Evolutionary conservation across 1,284 basidiomycete species (phyloP).

Genomic region (Apiotrichum sp.): DNA sequence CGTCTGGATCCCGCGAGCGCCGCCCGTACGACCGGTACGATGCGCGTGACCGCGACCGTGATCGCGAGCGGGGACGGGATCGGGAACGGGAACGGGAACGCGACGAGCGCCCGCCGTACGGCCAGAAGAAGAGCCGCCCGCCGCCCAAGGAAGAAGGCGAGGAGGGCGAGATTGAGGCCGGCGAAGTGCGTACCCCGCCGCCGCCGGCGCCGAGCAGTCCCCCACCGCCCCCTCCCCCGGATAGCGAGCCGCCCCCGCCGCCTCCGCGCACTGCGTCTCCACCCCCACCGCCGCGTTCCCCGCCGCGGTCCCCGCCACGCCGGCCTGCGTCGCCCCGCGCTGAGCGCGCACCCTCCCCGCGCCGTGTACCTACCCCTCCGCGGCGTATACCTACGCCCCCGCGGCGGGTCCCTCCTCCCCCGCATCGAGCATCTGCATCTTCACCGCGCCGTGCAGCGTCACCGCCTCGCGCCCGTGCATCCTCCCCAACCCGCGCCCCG

Average conservation of each 20-base stretch:
- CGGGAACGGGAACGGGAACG: conserved; percentile 1
- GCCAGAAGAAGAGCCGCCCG: not conserved
- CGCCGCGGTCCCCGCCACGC: conserved; percentile 44
- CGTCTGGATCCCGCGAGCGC: too few species aligned
- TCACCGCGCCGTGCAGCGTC: too few species aligned
- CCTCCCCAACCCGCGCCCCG: too few species aligned
- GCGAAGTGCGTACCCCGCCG: not conserved
- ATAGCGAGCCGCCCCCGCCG: not conserved
- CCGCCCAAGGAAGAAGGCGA: conserved; percentile 1
- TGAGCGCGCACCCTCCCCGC: not conserved
- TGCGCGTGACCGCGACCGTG: not conserved
- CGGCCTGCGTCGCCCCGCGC: not conserved
- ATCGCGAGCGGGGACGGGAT: not conserved
- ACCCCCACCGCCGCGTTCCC: not conserved
- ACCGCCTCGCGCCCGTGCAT: too few species aligned
- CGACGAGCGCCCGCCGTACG: not conserved
- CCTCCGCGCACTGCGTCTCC: too few species aligned
- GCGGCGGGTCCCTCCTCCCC: not conserved
- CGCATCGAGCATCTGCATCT: too few species aligned
- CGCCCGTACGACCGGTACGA: not conserved
- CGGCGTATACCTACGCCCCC: not conserved
- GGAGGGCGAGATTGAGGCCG: conserved; percentile 8
- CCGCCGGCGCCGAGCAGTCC: not conserved
- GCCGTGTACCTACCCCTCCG: too few species aligned
- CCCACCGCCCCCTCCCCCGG: not conserved